phyloP scores from a whole-genome alignment of 2,329 filamentous ascomycete species.

The Fusarium drepaniforme region DNA sequence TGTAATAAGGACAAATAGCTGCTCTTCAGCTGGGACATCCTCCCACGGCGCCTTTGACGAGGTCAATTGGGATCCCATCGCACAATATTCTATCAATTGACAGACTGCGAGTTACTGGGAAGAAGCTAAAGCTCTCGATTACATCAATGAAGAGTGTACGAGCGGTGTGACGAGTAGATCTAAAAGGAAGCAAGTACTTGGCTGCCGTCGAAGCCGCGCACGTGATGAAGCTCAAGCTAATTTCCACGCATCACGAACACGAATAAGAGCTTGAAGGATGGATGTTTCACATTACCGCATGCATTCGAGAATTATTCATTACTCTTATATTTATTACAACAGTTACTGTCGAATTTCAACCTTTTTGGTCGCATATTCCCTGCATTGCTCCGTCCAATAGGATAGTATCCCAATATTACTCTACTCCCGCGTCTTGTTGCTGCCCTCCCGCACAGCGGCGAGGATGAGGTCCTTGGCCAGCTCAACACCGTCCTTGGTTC shows the following conservation, averaged over 20 bases:
- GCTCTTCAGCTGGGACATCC: conserved; percentile 53
- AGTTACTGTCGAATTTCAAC: conserved; percentile 14
- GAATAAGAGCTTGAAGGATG: conserved; percentile 25
- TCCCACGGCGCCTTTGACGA: conserved; percentile 51
- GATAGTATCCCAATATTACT: conserved; percentile 38
- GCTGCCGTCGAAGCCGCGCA: conserved; percentile 1
- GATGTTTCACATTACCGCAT: background rate
- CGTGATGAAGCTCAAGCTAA: conserved; percentile 33
- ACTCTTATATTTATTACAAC: conserved; percentile 38
- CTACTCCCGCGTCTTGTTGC: conserved; percentile 51
- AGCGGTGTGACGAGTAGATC: conserved; percentile 9
- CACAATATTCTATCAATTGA: conserved; percentile 1
- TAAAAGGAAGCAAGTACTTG: background rate
- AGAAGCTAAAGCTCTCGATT: background rate
- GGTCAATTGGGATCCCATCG: conserved; percentile 41
- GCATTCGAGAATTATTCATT: conserved; percentile 19
- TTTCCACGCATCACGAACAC: conserved; percentile 32
- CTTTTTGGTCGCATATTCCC: conserved; percentile 19
- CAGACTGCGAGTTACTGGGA: background rate
- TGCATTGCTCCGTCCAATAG: conserved; percentile 30
- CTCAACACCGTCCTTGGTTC: conserved; percentile 83
- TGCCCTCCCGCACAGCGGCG: conserved; percentile 78
- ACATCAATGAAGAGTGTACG: background rate
- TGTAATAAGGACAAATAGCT: conserved; percentile 79
- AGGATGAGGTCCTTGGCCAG: conserved; percentile 91